Percentiles rank a stretch among this genome's conserved stretches.
These are phyloP conservation scores for Medicago lupulina DNA, from an alignment of 306 rosid genomes.

Conservation along the genomic window DNA sequence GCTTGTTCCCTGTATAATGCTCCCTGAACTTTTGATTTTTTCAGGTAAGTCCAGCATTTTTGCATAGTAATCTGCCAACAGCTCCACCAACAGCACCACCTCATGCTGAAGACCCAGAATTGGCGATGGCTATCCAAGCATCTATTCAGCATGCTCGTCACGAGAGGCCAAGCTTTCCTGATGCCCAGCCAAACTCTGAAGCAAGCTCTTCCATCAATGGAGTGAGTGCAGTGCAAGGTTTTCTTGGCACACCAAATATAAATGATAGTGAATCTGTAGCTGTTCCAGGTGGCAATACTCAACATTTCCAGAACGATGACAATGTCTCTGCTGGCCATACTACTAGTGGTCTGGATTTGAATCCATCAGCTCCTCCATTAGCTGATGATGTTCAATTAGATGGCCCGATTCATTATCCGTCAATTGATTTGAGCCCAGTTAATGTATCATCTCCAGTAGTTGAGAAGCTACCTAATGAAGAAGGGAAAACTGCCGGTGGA, in stretches of 20 bases:
- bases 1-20: constrained; percentile 34
- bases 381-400: constrained; percentile 50
- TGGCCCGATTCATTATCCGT: constrained; percentile 76
- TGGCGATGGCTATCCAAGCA: constrained; percentile 73
- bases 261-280: constrained; percentile 39
- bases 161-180: constrained; percentile 57
- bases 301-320: constrained; percentile 39
- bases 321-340: constrained; percentile 37
- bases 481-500: constrained; percentile 51
- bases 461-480: constrained; percentile 42
- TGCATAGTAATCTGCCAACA: constrained; percentile 55
- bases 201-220: constrained; percentile 66
- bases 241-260: constrained; percentile 48
- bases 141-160: constrained; percentile 70
- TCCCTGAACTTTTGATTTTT: constrained; percentile 33
- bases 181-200: constrained; percentile 51
- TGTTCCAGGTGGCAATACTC: constrained; percentile 42
- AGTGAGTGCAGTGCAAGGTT: constrained; percentile 44
- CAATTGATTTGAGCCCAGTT: constrained; percentile 70
- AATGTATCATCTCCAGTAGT: constrained; percentile 53
- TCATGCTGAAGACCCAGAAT: constrained; percentile 71
- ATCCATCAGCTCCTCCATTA: constrained; percentile 76
- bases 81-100: constrained; percentile 79
- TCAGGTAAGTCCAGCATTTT: constrained; percentile 75
- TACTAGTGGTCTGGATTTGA: constrained; percentile 33